Percentiles rank a stretch among this genome's conserved stretches.
Evolutionary conservation across 2,329 filamentous ascomycete genomes (phyloP).

Genomic region (Ceratocystis harringtonii): DNA sequence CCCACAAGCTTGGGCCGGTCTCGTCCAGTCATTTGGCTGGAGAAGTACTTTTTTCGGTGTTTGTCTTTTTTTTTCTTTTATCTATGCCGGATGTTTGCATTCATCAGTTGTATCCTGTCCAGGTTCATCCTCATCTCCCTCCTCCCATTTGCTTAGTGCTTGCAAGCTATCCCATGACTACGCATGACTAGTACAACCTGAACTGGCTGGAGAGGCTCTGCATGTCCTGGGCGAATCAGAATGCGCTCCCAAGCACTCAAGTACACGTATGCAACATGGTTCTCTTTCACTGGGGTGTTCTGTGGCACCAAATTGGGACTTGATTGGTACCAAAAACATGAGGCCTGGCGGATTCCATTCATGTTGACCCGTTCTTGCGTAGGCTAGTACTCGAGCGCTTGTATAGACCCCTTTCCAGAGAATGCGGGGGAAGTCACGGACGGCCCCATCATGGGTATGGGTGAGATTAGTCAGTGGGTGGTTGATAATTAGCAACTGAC

Average conservation of each 20-base stretch:
- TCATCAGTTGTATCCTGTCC: not conserved
- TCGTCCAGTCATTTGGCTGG: not conserved
- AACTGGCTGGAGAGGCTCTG: not conserved
- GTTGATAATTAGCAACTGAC: not conserved
- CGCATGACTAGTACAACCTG: not conserved
- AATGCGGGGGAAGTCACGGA: conserved; percentile 1
- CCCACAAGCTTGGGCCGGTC: not conserved
- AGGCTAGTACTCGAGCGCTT: not conserved
- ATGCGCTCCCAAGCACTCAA: not conserved
- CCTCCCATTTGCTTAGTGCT: no score
- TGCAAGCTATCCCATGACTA: not conserved
- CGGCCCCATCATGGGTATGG: not conserved
- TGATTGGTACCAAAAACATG: not conserved
- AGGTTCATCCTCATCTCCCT: not conserved
- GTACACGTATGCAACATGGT: not conserved
- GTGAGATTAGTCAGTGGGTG: not conserved
- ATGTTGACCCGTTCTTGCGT: not conserved
- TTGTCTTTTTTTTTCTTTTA: not conserved
- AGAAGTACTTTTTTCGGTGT: not conserved
- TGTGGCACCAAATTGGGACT: not conserved
- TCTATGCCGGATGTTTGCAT: not conserved
- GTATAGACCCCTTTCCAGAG: not conserved
- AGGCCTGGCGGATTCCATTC: not conserved
- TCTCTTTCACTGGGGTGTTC: not conserved
- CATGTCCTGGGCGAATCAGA: not conserved